Evolutionary conservation across 2,329 filamentous ascomycete genomes (phyloP).

Genomic region (Talaromyces piceae): DNA sequence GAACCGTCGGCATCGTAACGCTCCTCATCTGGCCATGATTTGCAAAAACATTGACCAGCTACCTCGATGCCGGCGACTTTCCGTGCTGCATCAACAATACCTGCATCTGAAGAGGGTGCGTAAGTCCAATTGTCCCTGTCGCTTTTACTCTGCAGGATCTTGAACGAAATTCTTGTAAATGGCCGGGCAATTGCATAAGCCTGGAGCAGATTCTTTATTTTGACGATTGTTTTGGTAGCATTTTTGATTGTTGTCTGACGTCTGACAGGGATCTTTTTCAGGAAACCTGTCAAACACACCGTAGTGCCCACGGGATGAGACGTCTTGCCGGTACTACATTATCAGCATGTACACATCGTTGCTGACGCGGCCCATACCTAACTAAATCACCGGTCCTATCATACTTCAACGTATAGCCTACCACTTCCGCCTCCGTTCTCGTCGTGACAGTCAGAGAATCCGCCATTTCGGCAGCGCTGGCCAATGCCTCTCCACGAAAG

Average conservation of each 20-base stretch:
- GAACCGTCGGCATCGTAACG: constrained; percentile 13
- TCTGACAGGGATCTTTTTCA: constrained; percentile 53
- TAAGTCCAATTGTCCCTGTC: constrained; percentile 56
- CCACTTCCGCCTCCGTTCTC: constrained; percentile 49
- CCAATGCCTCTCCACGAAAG: constrained; percentile 58
- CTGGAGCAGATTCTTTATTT: constrained; percentile 48
- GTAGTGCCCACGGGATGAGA: constrained; percentile 56
- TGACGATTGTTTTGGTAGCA: constrained; percentile 42
- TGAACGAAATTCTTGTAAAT: constrained; percentile 48
- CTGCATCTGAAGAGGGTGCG: constrained; percentile 43
- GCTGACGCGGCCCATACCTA: constrained; percentile 25
- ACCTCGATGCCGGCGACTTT: constrained; percentile 51
- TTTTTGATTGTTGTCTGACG: constrained; percentile 48
- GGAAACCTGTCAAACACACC: constrained; percentile 49
- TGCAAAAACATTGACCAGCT: constrained; percentile 42
- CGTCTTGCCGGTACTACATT: constrained; percentile 27
- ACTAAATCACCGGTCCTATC: constrained; percentile 42
- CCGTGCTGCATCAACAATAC: constrained; percentile 46
- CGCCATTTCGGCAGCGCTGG: constrained; percentile 54
- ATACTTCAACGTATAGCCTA: constrained; percentile 47
- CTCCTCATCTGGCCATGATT: constrained; percentile 19
- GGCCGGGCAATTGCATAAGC: constrained; percentile 55
- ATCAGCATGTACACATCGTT: constrained; percentile 6
- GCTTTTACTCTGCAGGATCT: constrained; percentile 52
- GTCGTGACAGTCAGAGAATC: constrained; percentile 48